Evolutionary conservation across 2,329 filamentous ascomycete genomes (phyloP).

Genomic region (Microdochium nivale): DNA sequence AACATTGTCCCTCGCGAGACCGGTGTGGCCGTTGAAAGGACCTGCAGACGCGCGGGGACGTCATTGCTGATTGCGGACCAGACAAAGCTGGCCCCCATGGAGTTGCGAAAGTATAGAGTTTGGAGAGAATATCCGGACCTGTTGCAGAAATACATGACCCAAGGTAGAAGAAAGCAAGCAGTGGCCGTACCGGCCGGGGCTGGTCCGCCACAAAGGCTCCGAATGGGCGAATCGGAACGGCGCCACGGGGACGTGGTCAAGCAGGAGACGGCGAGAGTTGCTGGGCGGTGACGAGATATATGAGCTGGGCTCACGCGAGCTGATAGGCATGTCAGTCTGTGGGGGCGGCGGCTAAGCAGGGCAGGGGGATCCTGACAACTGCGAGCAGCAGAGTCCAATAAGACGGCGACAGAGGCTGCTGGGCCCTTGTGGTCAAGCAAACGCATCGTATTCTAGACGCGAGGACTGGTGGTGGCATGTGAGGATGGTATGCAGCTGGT

Average conservation of each 20-base stretch:
- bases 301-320: neutral
- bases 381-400: neutral
- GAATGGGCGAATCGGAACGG: too few species aligned
- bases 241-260: neutral
- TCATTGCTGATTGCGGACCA: too few species aligned
- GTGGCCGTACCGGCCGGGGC: too few species aligned
- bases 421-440: neutral
- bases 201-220: too few species aligned
- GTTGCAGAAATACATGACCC: too few species aligned
- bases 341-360: neutral
- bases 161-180: too few species aligned
- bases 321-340: neutral
- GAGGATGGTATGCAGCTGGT: neutral
- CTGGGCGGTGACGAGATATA: neutral
- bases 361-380: neutral
- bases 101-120: too few species aligned
- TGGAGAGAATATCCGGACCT: too few species aligned
- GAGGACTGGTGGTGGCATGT: neutral
- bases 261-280: neutral
- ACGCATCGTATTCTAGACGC: neutral
- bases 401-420: neutral
- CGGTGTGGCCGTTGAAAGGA: too few species aligned
- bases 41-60: too few species aligned
- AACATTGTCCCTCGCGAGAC: too few species aligned
- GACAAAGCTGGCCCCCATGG: too few species aligned